Evolutionary conservation across 108 stramenopile genomes (phyloP).

Genomic region (Heterococcus sp.): DNA sequence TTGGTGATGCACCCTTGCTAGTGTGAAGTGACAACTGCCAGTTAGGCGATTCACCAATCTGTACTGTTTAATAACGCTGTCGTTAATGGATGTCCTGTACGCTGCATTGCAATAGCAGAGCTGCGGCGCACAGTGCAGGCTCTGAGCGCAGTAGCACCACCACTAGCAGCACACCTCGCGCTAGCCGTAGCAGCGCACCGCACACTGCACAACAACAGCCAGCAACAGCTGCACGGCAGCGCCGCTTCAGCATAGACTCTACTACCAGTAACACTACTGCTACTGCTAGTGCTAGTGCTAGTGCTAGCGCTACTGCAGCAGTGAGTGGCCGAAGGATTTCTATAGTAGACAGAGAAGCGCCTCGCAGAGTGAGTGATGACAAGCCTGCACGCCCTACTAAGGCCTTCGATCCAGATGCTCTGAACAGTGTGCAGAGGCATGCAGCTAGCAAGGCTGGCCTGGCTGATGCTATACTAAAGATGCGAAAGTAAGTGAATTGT

Average conservation of each 20-base stretch:
- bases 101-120: too few species aligned
- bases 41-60: too few species aligned
- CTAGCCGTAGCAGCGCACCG: neutral
- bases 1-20: too few species aligned
- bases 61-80: too few species aligned
- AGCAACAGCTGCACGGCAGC: neutral
- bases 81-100: too few species aligned
- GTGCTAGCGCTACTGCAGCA: neutral
- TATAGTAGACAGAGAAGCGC: neutral
- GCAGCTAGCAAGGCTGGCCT: slow-evolving; percentile 19
- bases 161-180: neutral
- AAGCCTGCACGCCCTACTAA: neutral
- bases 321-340: neutral
- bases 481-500: neutral
- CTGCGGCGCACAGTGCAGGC: neutral
- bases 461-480: neutral
- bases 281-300: neutral
- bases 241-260: neutral
- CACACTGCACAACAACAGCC: neutral
- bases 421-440: slow-evolving; percentile 30
- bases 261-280: neutral
- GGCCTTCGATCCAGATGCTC: slow-evolving; percentile 33
- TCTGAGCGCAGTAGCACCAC: neutral
- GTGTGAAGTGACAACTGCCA: too few species aligned
- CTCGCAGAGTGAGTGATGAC: neutral